These are phyloP conservation scores for Helotiales sp. DNA, from an alignment of 2,329 filamentous ascomycete species.

Conservation along the genomic window DNA sequence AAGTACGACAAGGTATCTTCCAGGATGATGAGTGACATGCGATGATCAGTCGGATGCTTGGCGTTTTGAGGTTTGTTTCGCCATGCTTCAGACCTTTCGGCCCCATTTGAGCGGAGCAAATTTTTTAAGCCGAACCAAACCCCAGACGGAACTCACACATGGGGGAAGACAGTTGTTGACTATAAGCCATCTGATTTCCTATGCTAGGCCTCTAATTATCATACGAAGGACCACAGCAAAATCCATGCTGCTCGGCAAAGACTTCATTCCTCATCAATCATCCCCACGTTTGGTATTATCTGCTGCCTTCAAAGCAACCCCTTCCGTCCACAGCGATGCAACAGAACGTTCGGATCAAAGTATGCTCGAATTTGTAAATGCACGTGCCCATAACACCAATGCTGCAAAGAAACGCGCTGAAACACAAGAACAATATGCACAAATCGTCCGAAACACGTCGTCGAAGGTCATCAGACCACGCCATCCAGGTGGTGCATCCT, in stretches of 20 bases:
- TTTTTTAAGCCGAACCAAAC: no score
- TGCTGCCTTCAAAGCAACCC: neutral
- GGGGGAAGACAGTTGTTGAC: neutral
- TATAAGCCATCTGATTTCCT: constrained; percentile 14
- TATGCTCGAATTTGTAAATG: constrained; percentile 6
- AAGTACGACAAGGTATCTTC: no score
- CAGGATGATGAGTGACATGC: no score
- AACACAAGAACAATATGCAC: constrained; percentile 31
- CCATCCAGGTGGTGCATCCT: constrained; percentile 5
- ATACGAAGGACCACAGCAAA: constrained; percentile 7
- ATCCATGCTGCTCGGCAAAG: constrained; percentile 2
- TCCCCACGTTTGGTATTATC: constrained; percentile 18
- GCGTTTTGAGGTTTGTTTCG: no score
- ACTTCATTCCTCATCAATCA: constrained; percentile 19
- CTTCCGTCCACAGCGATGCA: constrained; percentile 1
- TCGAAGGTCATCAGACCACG: neutral
- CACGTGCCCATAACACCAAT: constrained; percentile 33
- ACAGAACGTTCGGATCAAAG: constrained; percentile 3
- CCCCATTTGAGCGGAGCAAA: no score
- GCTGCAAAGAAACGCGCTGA: constrained; percentile 32
- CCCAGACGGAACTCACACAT: neutral
- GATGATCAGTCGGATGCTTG: no score
- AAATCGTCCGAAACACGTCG: constrained; percentile 13
- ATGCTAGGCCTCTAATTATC: constrained; percentile 15
- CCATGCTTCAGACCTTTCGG: no score